These are phyloP conservation scores for Suillus discolor DNA, from an alignment of 768 basidiomycete species.

Conservation along the genomic window DNA sequence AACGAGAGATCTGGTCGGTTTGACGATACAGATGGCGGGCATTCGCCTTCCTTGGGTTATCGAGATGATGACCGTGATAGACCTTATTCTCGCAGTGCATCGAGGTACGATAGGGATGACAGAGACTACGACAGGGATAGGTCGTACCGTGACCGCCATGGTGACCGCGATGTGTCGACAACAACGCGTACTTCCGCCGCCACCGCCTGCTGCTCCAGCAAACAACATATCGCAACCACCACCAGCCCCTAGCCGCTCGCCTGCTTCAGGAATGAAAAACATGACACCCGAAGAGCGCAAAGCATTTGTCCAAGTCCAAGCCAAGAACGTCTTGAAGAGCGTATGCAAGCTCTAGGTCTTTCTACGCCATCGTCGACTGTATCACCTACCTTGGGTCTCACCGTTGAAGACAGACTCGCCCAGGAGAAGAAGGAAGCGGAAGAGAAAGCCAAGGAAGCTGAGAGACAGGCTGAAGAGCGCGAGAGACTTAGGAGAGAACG, in stretches of 20 bases:
- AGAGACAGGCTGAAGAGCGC: slow-evolving; percentile 79
- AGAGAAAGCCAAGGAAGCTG: slow-evolving; percentile 76
- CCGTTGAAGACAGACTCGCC: slow-evolving; percentile 82
- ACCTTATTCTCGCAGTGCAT: slow-evolving; percentile 50
- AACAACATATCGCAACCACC: slow-evolving; percentile 41
- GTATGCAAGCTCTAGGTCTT: slow-evolving; percentile 85
- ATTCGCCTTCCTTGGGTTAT: slow-evolving; percentile 30
- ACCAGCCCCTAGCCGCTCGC: slow-evolving; percentile 51
- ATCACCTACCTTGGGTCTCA: slow-evolving; percentile 65
- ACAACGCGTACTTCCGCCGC: slow-evolving; percentile 44
- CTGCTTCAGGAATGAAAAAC: slow-evolving; percentile 61
- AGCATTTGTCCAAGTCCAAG: slow-evolving; percentile 78
- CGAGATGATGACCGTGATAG: slow-evolving; percentile 53
- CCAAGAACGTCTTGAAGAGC: slow-evolving; percentile 78
- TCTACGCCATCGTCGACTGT: slow-evolving; percentile 39
- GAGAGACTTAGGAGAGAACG: slow-evolving; percentile 72
- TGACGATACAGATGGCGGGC: slow-evolving; percentile 46
- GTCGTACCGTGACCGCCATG: slow-evolving; percentile 32
- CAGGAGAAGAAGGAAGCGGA: slow-evolving; percentile 91
- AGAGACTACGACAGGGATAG: slow-evolving; percentile 39
- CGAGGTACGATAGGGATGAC: slow-evolving; percentile 37
- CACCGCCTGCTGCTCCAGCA: slow-evolving; percentile 48
- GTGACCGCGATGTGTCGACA: slow-evolving; percentile 35
- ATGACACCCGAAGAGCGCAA: slow-evolving; percentile 87
- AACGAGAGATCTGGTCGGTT: slow-evolving; percentile 81